A percentile compares a stretch with the other conserved stretches of the same genome.
Conservation (phyloP, 768 basidiomycete species). For the Pholiota conissans region DNA sequence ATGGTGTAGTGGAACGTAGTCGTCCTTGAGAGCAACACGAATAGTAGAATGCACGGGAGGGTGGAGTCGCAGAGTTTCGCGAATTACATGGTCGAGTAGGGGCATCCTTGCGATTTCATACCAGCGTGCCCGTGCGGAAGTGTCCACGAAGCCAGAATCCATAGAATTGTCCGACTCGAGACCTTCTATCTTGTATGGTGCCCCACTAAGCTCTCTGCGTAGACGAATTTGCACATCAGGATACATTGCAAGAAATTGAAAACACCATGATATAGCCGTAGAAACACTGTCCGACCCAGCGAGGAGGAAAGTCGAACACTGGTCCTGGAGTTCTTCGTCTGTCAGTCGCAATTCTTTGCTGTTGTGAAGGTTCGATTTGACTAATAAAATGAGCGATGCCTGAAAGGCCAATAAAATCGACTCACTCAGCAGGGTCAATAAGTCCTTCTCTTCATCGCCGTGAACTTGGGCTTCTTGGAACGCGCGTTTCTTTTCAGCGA, state of each 20-base stretch:
- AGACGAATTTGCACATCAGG: conserved; percentile 56
- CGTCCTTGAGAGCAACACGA: conserved; percentile 53
- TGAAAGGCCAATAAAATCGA: conserved; percentile 3
- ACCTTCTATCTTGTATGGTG: conserved; percentile 13
- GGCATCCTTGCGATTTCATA: conserved; percentile 42
- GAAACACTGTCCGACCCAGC: conserved; percentile 64
- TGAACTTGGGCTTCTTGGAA: conserved; percentile 35
- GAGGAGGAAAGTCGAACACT: conserved; percentile 65
- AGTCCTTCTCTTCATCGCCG: conserved; percentile 35
- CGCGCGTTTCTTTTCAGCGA: conserved; percentile 40
- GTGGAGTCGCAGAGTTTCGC: conserved; percentile 54
- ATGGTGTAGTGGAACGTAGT: conserved; percentile 51
- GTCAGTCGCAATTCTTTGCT: conserved; percentile 51
- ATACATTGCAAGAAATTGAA: conserved; percentile 54
- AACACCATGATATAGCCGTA: conserved; percentile 56
- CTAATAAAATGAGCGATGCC: conserved; percentile 29
- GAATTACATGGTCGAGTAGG: conserved; percentile 57
- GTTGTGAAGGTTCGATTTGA: conserved; percentile 57
- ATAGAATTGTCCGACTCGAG: conserved; percentile 21
- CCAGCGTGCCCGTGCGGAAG: conserved; percentile 23
- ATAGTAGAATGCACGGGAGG: conserved; percentile 60
- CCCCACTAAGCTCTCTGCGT: conserved; percentile 47
- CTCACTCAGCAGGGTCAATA: conserved; percentile 51
- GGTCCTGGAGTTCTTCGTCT: conserved; percentile 63
- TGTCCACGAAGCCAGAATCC: conserved; percentile 27